A percentile compares a stretch with the other conserved stretches of the same genome.
Evolutionary conservation across 2,329 filamentous ascomycete genomes (phyloP).

Genomic region (Monosporascus sp.): DNA sequence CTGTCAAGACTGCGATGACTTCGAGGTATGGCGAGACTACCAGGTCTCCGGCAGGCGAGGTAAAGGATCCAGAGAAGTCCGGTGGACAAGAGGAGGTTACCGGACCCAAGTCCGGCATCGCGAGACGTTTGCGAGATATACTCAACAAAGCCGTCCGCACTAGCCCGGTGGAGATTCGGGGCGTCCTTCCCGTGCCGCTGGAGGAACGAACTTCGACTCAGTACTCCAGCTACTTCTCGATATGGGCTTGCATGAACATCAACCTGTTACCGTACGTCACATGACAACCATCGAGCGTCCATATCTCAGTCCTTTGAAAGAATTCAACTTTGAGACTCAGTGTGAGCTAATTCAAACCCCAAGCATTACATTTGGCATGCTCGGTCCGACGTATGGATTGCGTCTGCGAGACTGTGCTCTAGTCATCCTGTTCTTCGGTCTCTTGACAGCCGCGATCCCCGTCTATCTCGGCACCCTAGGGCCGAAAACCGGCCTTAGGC

Average conservation of each 20-base stretch:
- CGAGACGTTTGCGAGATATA: conserved; percentile 1
- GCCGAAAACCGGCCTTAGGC: conserved; percentile 58
- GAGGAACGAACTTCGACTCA: conserved; percentile 24
- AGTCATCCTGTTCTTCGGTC: conserved; percentile 59
- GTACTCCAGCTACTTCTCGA: conserved; percentile 24
- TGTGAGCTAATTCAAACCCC: not conserved
- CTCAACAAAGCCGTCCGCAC: conserved; percentile 8
- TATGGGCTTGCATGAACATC: conserved; percentile 25
- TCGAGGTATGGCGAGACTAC: not conserved
- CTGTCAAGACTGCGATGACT: not conserved
- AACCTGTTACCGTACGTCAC: conserved; percentile 24
- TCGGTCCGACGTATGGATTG: conserved; percentile 51
- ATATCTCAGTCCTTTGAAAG: too few relatives aligned
- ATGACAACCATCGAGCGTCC: too few relatives aligned
- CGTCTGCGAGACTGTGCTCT: conserved; percentile 51
- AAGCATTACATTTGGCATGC: conserved; percentile 60
- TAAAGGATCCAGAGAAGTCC: conserved; percentile 7
- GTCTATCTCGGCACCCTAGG: conserved; percentile 55
- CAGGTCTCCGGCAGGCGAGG: not conserved
- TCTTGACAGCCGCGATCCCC: conserved; percentile 48
- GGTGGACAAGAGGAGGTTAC: conserved; percentile 4
- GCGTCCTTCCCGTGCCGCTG: conserved; percentile 23
- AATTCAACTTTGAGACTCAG: not conserved
- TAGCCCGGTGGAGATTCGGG: conserved; percentile 20
- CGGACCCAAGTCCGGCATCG: conserved; percentile 1